These are phyloP conservation scores for Dipteronia sinensis DNA, from an alignment of 345 rosid species.

Conservation along the genomic window DNA sequence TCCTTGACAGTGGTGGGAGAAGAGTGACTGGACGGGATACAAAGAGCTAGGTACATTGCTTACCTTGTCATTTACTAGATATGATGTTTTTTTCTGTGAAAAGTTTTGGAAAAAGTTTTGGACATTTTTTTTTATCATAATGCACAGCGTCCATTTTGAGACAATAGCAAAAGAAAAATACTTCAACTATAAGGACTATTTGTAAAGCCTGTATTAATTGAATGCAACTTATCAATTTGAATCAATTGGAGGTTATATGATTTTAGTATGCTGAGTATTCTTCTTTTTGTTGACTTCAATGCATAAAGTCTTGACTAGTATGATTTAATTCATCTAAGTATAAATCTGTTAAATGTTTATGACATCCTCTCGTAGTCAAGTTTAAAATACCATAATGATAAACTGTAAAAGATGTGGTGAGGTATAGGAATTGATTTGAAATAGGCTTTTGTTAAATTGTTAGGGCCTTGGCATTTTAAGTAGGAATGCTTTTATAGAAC, in stretches of 20 bases:
- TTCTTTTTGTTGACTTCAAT: neutral
- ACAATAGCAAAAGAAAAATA: neutral
- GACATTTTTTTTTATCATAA: neutral
- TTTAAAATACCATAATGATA: neutral
- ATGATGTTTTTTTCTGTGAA: constrained; percentile 12
- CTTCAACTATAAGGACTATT: neutral
- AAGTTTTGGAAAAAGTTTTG: neutral
- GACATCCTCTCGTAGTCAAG: neutral
- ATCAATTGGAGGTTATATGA: neutral
- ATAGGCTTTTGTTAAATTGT: neutral
- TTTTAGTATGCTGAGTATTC: neutral
- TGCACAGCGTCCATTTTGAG: neutral
- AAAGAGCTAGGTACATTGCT: constrained; percentile 85
- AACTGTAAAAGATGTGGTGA: neutral
- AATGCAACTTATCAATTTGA: constrained; percentile 1
- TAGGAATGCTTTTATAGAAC: neutral
- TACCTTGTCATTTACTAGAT: constrained; percentile 7
- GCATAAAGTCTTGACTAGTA: neutral
- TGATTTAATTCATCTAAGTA: neutral
- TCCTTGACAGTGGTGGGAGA: constrained; percentile 99
- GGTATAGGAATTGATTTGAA: neutral
- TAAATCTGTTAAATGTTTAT: neutral
- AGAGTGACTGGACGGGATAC: constrained; percentile 99
- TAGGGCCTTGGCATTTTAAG: neutral
- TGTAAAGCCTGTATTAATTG: neutral